These are phyloP conservation scores for Dalbergia cochinchinensis DNA, from an alignment of 306 rosid genomes.

Conservation along the genomic window DNA sequence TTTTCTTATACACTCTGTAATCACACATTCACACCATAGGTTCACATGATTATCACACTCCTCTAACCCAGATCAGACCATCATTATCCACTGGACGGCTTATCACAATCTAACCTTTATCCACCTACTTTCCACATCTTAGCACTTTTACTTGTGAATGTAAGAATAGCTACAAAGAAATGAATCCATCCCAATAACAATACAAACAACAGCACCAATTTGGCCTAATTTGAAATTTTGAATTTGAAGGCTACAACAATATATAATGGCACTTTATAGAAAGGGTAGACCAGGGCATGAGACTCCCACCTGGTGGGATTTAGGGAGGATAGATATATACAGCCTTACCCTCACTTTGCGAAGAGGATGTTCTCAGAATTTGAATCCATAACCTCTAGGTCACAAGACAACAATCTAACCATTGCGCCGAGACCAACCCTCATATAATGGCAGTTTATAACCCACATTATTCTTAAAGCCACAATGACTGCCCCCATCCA, in stretches of 20 bases:
- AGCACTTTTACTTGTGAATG: not conserved
- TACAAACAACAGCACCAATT: not conserved
- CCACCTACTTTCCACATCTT: not conserved
- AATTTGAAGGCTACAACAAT: not conserved
- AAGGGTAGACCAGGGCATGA: too few relatives aligned
- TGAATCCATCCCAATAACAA: not conserved
- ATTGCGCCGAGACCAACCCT: too few relatives aligned
- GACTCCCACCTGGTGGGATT: too few relatives aligned
- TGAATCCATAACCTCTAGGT: too few relatives aligned
- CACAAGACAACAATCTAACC: too few relatives aligned
- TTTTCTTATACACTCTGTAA: constrained; percentile 3
- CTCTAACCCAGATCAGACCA: not conserved
- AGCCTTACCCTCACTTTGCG: too few relatives aligned
- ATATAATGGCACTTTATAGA: not conserved
- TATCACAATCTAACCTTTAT: not conserved
- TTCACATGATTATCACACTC: constrained; percentile 27
- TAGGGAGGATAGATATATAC: too few relatives aligned
- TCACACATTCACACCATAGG: not conserved
- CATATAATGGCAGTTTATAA: not conserved
- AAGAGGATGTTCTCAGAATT: too few relatives aligned
- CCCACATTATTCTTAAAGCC: constrained; percentile 23
- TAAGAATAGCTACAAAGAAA: not conserved
- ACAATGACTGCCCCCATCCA: not conserved
- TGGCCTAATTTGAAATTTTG: not conserved
- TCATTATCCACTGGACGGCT: constrained; percentile 3